Evolutionary conservation across 306 rosid species (phyloP).

Genomic region (Dalbergia cochinchinensis): DNA sequence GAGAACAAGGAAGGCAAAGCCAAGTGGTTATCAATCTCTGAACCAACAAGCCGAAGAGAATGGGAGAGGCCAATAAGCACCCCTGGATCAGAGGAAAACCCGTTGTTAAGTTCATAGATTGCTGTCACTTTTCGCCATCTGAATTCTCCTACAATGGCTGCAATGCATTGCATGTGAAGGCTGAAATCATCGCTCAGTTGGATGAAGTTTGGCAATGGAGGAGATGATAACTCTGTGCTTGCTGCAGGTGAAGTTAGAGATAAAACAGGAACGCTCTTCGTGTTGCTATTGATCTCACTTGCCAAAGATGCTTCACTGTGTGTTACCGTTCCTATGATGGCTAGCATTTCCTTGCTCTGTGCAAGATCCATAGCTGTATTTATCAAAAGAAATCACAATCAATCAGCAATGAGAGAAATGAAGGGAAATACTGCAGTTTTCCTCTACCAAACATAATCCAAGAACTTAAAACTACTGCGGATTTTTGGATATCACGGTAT

Average conservation of each 20-base stretch:
- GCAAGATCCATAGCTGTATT: conserved; percentile 54
- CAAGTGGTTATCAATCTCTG: conserved; percentile 53
- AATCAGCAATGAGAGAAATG: neutral
- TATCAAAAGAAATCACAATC: neutral
- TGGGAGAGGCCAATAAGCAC: conserved; percentile 50
- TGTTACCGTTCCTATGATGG: conserved; percentile 59
- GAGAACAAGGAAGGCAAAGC: conserved; percentile 57
- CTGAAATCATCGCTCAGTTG: conserved; percentile 58
- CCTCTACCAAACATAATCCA: neutral
- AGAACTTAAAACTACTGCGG: too few species aligned
- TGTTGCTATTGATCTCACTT: conserved; percentile 31
- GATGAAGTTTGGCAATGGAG: conserved; percentile 44
- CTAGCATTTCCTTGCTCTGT: conserved; percentile 47
- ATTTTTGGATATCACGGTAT: too few species aligned
- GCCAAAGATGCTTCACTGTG: conserved; percentile 55
- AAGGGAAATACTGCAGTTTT: neutral
- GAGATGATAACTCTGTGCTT: conserved; percentile 30
- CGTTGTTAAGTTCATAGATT: conserved; percentile 50
- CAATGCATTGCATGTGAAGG: conserved; percentile 58
- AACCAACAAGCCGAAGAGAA: conserved; percentile 54
- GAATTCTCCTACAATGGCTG: conserved; percentile 60
- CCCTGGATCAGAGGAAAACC: conserved; percentile 37
- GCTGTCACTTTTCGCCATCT: conserved; percentile 61
- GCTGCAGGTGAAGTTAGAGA: conserved; percentile 55
- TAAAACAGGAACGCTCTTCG: conserved; percentile 50